phyloP scores from a whole-genome alignment of 2,329 filamentous ascomycete genomes.

The Colletotrichum melonis region DNA sequence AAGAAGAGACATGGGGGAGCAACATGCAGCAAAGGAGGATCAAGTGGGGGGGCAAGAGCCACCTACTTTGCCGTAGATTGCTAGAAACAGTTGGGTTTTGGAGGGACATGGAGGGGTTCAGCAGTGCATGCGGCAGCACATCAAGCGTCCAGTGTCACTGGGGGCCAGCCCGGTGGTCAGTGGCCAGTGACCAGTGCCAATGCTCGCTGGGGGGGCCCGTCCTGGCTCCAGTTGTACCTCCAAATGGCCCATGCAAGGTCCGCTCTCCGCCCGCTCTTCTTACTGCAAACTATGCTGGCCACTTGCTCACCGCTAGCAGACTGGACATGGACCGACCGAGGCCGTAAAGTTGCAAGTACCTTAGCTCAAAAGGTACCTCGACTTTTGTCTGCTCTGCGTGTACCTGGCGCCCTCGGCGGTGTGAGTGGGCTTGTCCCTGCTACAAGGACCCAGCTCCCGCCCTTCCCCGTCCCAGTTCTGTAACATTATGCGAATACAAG shows the following conservation, averaged over 20 bases:
- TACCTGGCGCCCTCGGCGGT: slow-evolving; percentile 27
- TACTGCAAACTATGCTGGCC: slow-evolving; percentile 9
- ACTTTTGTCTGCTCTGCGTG: slow-evolving; percentile 7
- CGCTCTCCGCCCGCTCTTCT: slow-evolving; percentile 29
- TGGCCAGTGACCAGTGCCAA: slow-evolving; percentile 17
- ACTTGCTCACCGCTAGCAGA: slow-evolving; percentile 34
- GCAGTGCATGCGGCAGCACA: not conserved
- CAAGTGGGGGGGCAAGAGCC: slow-evolving; percentile 28
- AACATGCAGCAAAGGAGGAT: slow-evolving; percentile 34
- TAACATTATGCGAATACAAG: slow-evolving; percentile 32
- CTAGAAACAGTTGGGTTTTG: slow-evolving; percentile 18
- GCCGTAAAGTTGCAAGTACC: slow-evolving; percentile 3
- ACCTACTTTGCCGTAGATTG: slow-evolving; percentile 24
- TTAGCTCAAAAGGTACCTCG: not conserved
- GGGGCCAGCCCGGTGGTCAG: slow-evolving; percentile 32
- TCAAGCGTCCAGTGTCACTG: slow-evolving; percentile 30
- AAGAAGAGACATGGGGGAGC: slow-evolving; percentile 27
- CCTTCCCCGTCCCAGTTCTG: slow-evolving; percentile 31
- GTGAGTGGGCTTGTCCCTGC: slow-evolving; percentile 23
- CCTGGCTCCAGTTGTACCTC: slow-evolving; percentile 25
- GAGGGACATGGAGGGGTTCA: slow-evolving; percentile 31
- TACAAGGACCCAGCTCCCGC: slow-evolving; percentile 31
- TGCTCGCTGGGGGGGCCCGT: slow-evolving; percentile 28
- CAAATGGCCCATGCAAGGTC: slow-evolving; percentile 28
- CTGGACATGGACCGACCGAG: not conserved